A percentile compares a stretch with the other conserved stretches of the same genome.
These are phyloP conservation scores for Monilinia vaccinii-corymbosi DNA, from an alignment of 2,329 filamentous ascomycete species.

Conservation along the genomic window DNA sequence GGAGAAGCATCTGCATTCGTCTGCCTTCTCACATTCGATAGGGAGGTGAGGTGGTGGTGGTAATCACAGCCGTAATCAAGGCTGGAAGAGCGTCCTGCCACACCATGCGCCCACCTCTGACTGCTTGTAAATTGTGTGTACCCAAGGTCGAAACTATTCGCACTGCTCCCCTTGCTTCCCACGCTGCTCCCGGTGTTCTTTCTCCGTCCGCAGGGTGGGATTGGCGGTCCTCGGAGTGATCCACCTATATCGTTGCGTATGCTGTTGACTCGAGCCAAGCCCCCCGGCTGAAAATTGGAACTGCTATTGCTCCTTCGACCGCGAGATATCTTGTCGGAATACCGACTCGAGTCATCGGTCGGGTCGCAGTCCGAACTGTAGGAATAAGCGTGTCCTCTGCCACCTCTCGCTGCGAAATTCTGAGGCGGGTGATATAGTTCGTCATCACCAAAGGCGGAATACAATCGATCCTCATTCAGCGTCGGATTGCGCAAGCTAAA, in stretches of 20 bases:
- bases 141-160: constrained; percentile 56
- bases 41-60: constrained; percentile 25
- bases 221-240: constrained; percentile 27
- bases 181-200: constrained; percentile 51
- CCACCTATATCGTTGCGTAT: constrained; percentile 34
- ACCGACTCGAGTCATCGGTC: constrained; percentile 44
- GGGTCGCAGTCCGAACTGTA: constrained; percentile 53
- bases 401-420: constrained; percentile 21
- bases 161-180: constrained; percentile 63
- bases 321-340: constrained; percentile 43
- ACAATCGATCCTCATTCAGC: constrained; percentile 24
- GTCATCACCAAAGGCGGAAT: constrained; percentile 25
- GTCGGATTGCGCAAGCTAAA: constrained; percentile 22
- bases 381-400: constrained; percentile 38
- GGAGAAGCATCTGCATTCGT: constrained; percentile 13
- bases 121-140: constrained; percentile 48
- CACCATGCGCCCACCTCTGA: constrained; percentile 46
- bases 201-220: constrained; percentile 40
- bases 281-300: constrained; percentile 56
- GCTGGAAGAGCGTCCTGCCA: constrained; percentile 55
- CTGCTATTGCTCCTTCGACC: constrained; percentile 72
- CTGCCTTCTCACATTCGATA: constrained; percentile 27
- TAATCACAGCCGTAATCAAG: constrained; percentile 55
- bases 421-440: constrained; percentile 22
- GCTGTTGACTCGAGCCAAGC: constrained; percentile 54